A percentile compares a stretch with the other conserved stretches of the same genome.
Conservation (phyloP, 179 eudicot species). For the Vitellaria paradoxa region DNA sequence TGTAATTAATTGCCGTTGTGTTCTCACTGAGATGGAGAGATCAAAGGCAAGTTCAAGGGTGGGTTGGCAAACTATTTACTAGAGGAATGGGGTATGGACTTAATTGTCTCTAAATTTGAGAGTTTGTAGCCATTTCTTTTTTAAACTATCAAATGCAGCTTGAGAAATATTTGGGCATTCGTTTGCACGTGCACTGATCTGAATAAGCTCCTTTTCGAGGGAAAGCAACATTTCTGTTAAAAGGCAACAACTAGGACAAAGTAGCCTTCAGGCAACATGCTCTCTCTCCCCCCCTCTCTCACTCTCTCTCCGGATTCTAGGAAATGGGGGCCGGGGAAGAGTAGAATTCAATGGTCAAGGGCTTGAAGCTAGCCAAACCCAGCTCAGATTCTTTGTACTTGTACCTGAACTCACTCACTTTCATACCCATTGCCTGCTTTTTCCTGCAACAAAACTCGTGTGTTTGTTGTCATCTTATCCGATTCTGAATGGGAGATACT, state of each 20-base stretch:
- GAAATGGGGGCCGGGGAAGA: constrained; percentile 1
- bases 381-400: constrained; percentile 10
- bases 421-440: constrained; percentile 3
- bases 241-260: neutral
- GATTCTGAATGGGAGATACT: neutral
- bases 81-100: constrained; percentile 15
- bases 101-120: constrained; percentile 2
- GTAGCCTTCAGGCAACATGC: neutral
- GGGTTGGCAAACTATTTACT: constrained; percentile 16
- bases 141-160: neutral
- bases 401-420: neutral
- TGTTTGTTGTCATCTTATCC: neutral
- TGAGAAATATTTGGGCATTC: neutral
- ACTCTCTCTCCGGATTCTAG: neutral
- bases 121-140: neutral
- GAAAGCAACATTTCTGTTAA: constrained; percentile 6
- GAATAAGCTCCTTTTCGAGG: constrained; percentile 16
- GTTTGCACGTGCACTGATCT: constrained; percentile 20
- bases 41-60: neutral
- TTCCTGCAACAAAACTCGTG: neutral
- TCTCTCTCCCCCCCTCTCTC: neutral
- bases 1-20: neutral
- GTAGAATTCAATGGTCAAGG: neutral
- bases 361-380: neutral
- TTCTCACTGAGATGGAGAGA: neutral